Evolutionary conservation across 2,329 filamentous ascomycete species (phyloP).

Genomic region (Xylaria arbuscula): DNA sequence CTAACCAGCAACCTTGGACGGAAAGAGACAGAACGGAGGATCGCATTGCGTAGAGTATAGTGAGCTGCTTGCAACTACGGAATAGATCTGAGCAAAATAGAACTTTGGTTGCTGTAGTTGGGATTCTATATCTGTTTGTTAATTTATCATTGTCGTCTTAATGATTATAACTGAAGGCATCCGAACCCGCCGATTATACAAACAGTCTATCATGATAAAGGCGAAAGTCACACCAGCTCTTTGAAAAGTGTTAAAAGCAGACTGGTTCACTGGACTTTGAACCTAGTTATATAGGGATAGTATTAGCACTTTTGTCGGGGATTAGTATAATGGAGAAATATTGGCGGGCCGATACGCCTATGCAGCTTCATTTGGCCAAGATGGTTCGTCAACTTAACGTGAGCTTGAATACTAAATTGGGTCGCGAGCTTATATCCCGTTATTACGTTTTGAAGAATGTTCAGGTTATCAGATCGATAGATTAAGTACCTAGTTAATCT

Average conservation of each 20-base stretch:
- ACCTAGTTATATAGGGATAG: not conserved
- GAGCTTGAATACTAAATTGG: not conserved
- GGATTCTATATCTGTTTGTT: not conserved
- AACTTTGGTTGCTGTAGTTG: not conserved
- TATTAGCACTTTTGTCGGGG: not conserved
- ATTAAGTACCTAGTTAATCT: not conserved
- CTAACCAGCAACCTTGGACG: not conserved
- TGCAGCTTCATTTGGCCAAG: not conserved
- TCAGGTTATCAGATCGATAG: not conserved
- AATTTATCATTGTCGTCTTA: not conserved
- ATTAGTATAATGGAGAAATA: not conserved
- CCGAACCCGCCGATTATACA: not conserved
- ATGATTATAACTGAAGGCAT: not conserved
- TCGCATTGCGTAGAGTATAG: conserved; percentile 1
- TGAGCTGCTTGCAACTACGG: not conserved
- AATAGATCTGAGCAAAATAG: not conserved
- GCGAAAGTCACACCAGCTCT: too few relatives aligned
- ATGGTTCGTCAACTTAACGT: not conserved
- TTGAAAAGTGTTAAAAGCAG: not conserved
- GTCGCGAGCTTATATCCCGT: not conserved
- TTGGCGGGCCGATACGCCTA: not conserved
- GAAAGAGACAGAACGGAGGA: conserved; percentile 24
- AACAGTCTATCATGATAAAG: not conserved
- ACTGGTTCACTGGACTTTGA: not conserved
- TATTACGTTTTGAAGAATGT: not conserved